Conservation (phyloP, 192 early-diverging fungal species). For the Funneliformis mosseae region DNA sequence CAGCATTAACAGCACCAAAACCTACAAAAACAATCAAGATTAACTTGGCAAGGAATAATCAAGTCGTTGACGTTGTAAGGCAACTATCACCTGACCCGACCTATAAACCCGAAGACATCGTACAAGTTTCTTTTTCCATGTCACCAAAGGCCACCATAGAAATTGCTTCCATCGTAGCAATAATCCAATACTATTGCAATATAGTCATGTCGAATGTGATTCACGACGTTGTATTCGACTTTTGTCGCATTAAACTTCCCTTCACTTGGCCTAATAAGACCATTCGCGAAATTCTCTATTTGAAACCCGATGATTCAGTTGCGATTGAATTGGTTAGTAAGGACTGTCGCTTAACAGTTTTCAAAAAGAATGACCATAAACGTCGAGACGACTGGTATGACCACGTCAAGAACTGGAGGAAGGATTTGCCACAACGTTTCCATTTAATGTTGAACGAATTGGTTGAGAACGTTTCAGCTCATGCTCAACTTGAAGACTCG, state of each 20-base stretch:
- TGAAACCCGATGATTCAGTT: not conserved
- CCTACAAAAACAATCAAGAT: constrained; percentile 16
- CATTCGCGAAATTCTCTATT: constrained; percentile 21
- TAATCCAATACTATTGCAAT: constrained; percentile 30
- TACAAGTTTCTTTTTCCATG: not conserved
- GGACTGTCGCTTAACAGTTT: constrained; percentile 31
- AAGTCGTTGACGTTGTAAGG: not conserved
- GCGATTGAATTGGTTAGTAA: constrained; percentile 29
- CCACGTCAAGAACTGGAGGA: constrained; percentile 22
- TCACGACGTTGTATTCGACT: constrained; percentile 25
- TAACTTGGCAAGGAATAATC: not conserved
- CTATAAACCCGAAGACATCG: constrained; percentile 4
- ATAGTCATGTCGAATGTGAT: not conserved
- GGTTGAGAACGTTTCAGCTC: constrained; percentile 33
- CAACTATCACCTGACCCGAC: not conserved
- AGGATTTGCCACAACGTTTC: constrained; percentile 20
- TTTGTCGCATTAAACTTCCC: constrained; percentile 10
- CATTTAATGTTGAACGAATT: constrained; percentile 35
- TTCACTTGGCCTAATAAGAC: constrained; percentile 26
- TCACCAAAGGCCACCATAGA: constrained; percentile 20
- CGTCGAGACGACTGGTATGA: constrained; percentile 31
- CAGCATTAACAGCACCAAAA: too few species aligned
- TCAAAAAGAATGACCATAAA: constrained; percentile 22
- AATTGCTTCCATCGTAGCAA: constrained; percentile 17
- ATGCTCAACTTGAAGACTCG: constrained; percentile 21